Evolutionary conservation across 192 early-diverging fungal species (phyloP).

Genomic region (Backusella psychrophila): DNA sequence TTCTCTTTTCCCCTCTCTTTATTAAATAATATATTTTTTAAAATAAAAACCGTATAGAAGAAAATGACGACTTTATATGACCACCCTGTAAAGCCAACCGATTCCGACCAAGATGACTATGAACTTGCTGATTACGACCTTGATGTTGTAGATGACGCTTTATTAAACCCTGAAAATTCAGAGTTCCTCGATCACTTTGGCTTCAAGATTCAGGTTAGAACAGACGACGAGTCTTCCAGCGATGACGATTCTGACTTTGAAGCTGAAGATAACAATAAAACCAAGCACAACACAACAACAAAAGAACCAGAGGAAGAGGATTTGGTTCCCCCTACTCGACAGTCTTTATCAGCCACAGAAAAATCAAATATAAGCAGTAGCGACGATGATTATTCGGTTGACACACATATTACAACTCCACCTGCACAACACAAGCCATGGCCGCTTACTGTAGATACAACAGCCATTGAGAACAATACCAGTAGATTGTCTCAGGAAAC

Average conservation of each 20-base stretch:
- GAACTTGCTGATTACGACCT: constrained; percentile 27
- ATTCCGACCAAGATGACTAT: constrained; percentile 6
- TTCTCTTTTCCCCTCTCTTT: not conserved
- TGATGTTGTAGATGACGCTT: constrained; percentile 30
- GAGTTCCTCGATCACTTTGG: constrained; percentile 30
- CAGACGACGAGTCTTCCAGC: constrained; percentile 27
- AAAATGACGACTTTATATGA: constrained; percentile 8
- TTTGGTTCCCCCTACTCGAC: not conserved
- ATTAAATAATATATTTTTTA: not conserved
- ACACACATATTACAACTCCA: constrained; percentile 32
- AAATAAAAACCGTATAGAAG: not conserved
- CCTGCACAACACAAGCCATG: constrained; percentile 3
- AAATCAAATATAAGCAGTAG: not conserved
- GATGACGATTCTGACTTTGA: constrained; percentile 20
- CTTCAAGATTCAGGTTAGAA: constrained; percentile 27
- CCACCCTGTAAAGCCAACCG: not conserved
- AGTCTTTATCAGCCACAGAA: not conserved
- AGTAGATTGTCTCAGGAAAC: not conserved
- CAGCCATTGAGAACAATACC: not conserved
- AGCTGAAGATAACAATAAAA: not conserved
- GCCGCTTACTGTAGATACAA: not conserved
- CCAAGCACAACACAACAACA: not conserved
- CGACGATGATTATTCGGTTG: constrained; percentile 24
- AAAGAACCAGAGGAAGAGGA: not conserved
- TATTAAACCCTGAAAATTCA: constrained; percentile 13